Base-by-base conservation (phyloP, 2,329 filamentous ascomycete species). In the Cyphellophora europaea region DNA sequence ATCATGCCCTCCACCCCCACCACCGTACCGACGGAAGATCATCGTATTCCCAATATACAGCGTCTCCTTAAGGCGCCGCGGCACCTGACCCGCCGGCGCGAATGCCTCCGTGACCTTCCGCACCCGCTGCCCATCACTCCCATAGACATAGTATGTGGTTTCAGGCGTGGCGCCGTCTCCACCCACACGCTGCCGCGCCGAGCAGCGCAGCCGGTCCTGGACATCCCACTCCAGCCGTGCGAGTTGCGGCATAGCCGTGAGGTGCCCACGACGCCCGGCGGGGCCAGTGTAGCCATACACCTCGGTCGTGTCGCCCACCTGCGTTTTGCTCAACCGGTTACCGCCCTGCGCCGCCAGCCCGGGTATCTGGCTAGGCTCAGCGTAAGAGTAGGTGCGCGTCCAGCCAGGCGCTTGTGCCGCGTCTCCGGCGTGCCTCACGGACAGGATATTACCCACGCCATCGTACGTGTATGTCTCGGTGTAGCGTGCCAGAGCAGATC, bases 401-500 rank as follows among this genome's bases (percentile, higher is more conserved):
- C 47, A 51, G 1, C 37, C 39, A 6, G 32, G 18, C 6, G 13
- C 21, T 6, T 13, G 8, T 3, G 11, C 11, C 11, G 35, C 14
- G 3, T 11, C 5, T 3, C 6, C 10, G 13, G 30, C 36, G 27
- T 51, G 48, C 17, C 30, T n/a, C 21, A 50, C 19, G 2, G 14
- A 6, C 10, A 35, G 27, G 3, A 51, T 35, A 27, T 51, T 51
- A n/a, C 33, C 42, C 10, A 15, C 35, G 11, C 3, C 12, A 34
- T 48, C 44, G 35, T 50, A 50, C 4, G 6, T 19, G 35, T 44
- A 48, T 4, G 6, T 11, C 37, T 48, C 45, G 5, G 18, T 13
- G 29, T 49, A 49, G 10, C 13, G n/a, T 11, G 11, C 30, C 40
- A 43, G 33, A 11, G 30, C 32, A 11, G 30, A 23, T 6, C 17